phyloP scores from a whole-genome alignment of 2,329 filamentous ascomycete genomes.

The Cercospora brassicicola region DNA sequence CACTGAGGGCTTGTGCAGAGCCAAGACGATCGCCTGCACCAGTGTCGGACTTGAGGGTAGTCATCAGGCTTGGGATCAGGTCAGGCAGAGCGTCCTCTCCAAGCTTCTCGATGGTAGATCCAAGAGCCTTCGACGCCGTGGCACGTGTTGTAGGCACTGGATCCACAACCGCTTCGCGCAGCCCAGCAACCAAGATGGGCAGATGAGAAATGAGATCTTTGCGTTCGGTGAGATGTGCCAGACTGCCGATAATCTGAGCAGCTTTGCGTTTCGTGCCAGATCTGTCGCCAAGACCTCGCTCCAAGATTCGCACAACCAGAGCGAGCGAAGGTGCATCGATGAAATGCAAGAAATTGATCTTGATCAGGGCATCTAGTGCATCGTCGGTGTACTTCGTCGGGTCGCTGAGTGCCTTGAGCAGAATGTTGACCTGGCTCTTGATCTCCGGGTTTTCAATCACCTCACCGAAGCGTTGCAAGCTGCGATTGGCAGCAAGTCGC shows the following conservation, averaged over 20 bases:
- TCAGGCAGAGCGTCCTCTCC: slow-evolving; percentile 96
- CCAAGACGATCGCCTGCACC: slow-evolving; percentile 94
- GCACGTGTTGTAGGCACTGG: slow-evolving; percentile 95
- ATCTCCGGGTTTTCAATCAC: slow-evolving; percentile 98
- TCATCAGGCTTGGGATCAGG: slow-evolving; percentile 95
- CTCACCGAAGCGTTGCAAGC: slow-evolving; percentile 95
- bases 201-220: slow-evolving; percentile 90
- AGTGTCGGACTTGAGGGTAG: slow-evolving; percentile 94
- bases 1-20: slow-evolving; percentile 92
- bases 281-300: slow-evolving; percentile 84
- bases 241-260: slow-evolving; percentile 93
- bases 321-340: slow-evolving; percentile 95
- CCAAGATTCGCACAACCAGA: slow-evolving; percentile 89
- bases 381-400: slow-evolving; percentile 96
- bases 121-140: slow-evolving; percentile 91
- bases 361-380: slow-evolving; percentile 89
- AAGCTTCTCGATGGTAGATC: slow-evolving; percentile 95
- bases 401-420: slow-evolving; percentile 95
- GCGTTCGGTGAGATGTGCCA: slow-evolving; percentile 94
- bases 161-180: slow-evolving; percentile 87
- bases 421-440: slow-evolving; percentile 83
- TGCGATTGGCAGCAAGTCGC: slow-evolving; percentile 84
- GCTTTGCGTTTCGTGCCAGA: slow-evolving; percentile 96
- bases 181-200: slow-evolving; percentile 84
- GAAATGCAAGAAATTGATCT: slow-evolving; percentile 97